Percentiles rank a stretch among this genome's conserved stretches.
Conservation (phyloP, 2,329 filamentous ascomycete genomes). For the Paraconiothyrium brasiliense region DNA sequence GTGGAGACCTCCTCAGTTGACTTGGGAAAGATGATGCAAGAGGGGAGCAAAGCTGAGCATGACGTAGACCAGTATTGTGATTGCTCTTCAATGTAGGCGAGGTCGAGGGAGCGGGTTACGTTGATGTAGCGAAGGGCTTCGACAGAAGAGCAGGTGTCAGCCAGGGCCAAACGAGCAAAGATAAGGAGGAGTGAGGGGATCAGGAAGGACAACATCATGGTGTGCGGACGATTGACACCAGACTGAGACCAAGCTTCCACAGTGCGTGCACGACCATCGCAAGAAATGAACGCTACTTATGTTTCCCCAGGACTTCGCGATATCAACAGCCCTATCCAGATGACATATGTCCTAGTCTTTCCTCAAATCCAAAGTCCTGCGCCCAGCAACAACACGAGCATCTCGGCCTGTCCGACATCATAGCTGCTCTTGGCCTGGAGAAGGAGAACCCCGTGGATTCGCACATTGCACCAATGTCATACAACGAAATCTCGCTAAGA, state of each 20-base stretch:
- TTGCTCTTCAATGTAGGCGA: conserved; percentile 39
- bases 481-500: not conserved
- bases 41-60: conserved; percentile 40
- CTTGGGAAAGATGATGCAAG: conserved; percentile 44
- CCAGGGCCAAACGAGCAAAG: conserved; percentile 16
- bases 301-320: not conserved
- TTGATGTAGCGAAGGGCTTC: conserved; percentile 35
- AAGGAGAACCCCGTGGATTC: no score
- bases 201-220: conserved; percentile 13
- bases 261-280: not conserved
- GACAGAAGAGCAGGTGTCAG: conserved; percentile 34
- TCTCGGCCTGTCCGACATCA: not conserved
- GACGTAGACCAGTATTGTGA: conserved; percentile 45
- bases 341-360: conserved; percentile 8
- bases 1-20: conserved; percentile 62
- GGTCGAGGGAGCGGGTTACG: conserved; percentile 28
- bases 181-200: conserved; percentile 10
- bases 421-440: not conserved
- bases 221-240: not conserved
- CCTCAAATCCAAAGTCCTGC: not conserved
- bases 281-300: not conserved
- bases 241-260: not conserved
- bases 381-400: not conserved
- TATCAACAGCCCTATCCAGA: not conserved
- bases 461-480: conserved; percentile 2